phyloP scores from a whole-genome alignment of 768 basidiomycete genomes.

The Pleurotus salmoneostramineus region DNA sequence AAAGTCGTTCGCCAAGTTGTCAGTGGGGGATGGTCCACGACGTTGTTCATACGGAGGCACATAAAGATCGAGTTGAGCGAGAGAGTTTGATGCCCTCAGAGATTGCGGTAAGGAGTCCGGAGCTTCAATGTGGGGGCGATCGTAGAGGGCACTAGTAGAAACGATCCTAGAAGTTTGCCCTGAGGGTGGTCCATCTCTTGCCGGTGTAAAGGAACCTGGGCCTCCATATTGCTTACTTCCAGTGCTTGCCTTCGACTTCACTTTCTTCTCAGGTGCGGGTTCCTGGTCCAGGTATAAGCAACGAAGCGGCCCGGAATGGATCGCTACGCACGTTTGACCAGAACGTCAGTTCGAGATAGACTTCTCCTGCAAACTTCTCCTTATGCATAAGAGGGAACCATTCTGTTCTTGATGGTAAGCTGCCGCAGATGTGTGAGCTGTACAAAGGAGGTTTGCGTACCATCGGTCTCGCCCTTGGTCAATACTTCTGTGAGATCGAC shows the following conservation, averaged over 20 bases:
- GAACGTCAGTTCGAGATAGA: conserved; percentile 95
- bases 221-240: conserved; percentile 69
- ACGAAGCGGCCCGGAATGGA: conserved; percentile 1
- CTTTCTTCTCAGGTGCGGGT: conserved; percentile 72
- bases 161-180: conserved; percentile 25
- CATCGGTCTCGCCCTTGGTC: conserved; percentile 95
- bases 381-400: conserved; percentile 92
- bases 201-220: conserved; percentile 69
- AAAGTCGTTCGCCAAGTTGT: conserved; percentile 60
- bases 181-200: conserved; percentile 28
- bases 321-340: conserved; percentile 78
- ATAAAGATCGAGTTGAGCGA: conserved; percentile 65
- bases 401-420: conserved; percentile 41
- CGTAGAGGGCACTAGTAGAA: conserved; percentile 27
- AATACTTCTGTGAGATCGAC: conserved; percentile 88
- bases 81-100: conserved; percentile 57
- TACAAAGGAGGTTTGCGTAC: conserved; percentile 37
- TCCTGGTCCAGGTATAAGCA: conserved; percentile 41
- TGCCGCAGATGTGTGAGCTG: too few relatives aligned
- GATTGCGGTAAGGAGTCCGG: conserved; percentile 60
- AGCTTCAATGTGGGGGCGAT: conserved; percentile 29
- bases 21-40: conserved; percentile 38
- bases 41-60: conserved; percentile 68
- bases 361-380: conserved; percentile 92
- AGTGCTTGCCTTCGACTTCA: conserved; percentile 42